Evolutionary conservation across 2,329 filamentous ascomycete genomes (phyloP), one percentile per base, ranked within the genome.

Genomic region (Chrysoporthe cubensis): DNA sequence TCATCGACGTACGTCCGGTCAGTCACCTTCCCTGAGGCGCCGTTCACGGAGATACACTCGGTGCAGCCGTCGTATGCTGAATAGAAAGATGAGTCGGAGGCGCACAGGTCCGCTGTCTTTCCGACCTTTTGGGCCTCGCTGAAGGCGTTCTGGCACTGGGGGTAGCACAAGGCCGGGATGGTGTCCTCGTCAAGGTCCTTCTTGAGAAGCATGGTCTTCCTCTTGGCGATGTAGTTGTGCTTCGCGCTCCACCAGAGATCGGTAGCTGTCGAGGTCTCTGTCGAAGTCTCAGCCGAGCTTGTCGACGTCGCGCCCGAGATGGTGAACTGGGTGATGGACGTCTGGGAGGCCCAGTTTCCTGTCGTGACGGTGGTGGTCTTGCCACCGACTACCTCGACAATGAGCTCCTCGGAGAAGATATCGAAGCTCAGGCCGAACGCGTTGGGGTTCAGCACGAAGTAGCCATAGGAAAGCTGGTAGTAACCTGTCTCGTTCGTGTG

Each of bases 361-460:
- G 86, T 88, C 0, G 80, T 81, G 62, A 82, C 77, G 1, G 84
- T 87, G 0, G 77, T 81, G 1, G 78, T 74, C 11, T 77, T 74
- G 37, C 78, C 79, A 40, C 78, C 71, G 7, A 80, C 65, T 2
- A 78, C 74, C 65, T 77, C 78, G 5, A 80, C 72, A 13, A 81
- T 72, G 1, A 79, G 72, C 5, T 83, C 73, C 34, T 82, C 77
- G 26, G 82, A 80, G 69, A 90, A 91, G 21, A 91, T 88, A 54
- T 84, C 85, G 68, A 87, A 89, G 62, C 82, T 85, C 18, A 92
- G 79, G 4, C 89, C 89, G 67, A 92, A 92, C 0, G 82, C 82
- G 1, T 80, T 75, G 0, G 90, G 87, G 66, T 88, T 81, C n/a
- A 92, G 81, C 68, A 91, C 84, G 78, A 88, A 92, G 74, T 91